Base-by-base conservation (phyloP, 192 early-diverging fungal species). In the Chytriomyces confervae region DNA sequence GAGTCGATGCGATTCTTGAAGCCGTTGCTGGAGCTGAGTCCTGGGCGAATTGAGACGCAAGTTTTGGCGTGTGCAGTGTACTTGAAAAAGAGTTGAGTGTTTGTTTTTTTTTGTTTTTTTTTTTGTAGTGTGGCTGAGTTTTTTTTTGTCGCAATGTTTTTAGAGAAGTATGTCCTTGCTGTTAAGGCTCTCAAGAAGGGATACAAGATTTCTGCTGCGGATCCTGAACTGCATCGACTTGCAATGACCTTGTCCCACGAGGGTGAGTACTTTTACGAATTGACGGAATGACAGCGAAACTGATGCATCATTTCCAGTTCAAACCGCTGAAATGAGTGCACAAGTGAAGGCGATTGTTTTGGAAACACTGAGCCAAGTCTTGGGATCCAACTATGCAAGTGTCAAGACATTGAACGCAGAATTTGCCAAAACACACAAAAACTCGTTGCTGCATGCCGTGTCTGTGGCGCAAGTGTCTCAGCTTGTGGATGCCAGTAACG, bases 1-100 rank as follows among this genome's bases (percentile, higher is more conserved):
- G 92, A 92, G 36, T 93, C 94, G 5, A 86, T 91, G 60, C 90
- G 91, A 82, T 94, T 96, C 60, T 83, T 96, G 57, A 86, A 91
- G 73, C 89, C 89, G 11, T 84, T 99, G 16, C 83, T 91, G 65
- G 82, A 86, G 45, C 63, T 91, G 73, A 80, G 87, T 27, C 80
- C 89, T 16, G 77, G 84, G 7, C 76, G 78, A 11, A 79, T 93
- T 16, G 91, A 94, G 69, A 87, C 83, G 6, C 88, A 92, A 63
- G 72, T 89, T 20, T 84, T 95, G 62, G 91, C 84, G 13, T 86
- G 84, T 76, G 87, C 88, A 64, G 89, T 94, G 5, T 92, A 94
- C 75, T 72, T 91, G 65, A 83, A 57, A 90, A 51, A 91, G 90
- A 82, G 82, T 87, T 90, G 81, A 62, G 82, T 84, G 82, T 84